Conservation (phyloP, 169 alveolate genomes). For the Plasmodium blacklocki region DNA sequence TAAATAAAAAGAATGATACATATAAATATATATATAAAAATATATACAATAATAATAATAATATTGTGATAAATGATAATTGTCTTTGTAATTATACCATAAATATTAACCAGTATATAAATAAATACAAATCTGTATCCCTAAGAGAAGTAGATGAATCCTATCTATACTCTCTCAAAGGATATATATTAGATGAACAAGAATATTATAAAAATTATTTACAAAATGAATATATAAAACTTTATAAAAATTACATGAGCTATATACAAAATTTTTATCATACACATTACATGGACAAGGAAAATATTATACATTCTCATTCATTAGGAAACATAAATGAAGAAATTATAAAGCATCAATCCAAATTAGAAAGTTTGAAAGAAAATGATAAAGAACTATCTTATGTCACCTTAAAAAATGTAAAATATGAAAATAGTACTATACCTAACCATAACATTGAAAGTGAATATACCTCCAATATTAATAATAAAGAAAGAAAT, state of each 20-base stretch:
- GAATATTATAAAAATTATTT: not conserved
- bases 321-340: not conserved
- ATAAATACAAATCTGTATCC: constrained; percentile 25
- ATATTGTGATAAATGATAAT: not conserved
- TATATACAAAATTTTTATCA: not conserved
- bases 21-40: too few species aligned
- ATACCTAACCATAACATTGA: too few species aligned
- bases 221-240: not conserved
- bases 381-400: too few species aligned
- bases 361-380: too few species aligned
- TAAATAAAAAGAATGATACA: too few species aligned
- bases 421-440: too few species aligned
- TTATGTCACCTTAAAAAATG: too few species aligned
- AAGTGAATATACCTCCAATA: too few species aligned
- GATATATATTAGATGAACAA: constrained; percentile 27
- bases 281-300: not conserved
- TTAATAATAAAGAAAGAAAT: too few species aligned
- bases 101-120: constrained; percentile 22
- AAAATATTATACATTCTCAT: not conserved
- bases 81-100: constrained; percentile 48
- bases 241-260: constrained; percentile 7
- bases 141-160: constrained; percentile 64
- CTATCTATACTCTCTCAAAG: constrained; percentile 27
- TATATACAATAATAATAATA: too few species aligned
- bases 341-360: too few species aligned